Percentiles rank a stretch among this genome's conserved stretches.
These are phyloP conservation scores for Colletotrichum higginsianum DNA, from an alignment of 2,329 filamentous ascomycete genomes.

Conservation along the genomic window DNA sequence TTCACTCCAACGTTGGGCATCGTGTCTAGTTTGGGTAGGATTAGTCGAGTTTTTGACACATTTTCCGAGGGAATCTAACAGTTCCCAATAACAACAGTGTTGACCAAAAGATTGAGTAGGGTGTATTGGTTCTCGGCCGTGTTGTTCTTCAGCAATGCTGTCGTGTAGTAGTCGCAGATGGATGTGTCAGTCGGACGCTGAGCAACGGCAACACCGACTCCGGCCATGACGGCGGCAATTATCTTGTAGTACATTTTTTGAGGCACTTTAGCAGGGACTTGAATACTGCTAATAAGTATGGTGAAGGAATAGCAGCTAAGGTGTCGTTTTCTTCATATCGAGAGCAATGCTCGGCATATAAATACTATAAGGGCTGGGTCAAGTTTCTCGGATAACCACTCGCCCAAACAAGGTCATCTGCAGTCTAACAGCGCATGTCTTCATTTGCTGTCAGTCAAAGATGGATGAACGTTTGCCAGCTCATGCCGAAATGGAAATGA, in stretches of 20 bases:
- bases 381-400: no score
- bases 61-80: slow-evolving; percentile 53
- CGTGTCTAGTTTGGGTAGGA: slow-evolving; percentile 58
- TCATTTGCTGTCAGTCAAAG: background rate
- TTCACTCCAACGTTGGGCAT: slow-evolving; percentile 65
- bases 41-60: background rate
- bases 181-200: slow-evolving; percentile 65
- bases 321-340: accelerated
- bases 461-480: background rate
- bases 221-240: slow-evolving; percentile 46
- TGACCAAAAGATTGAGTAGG: slow-evolving; percentile 71
- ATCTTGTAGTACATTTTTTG: slow-evolving; percentile 49
- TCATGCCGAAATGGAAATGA: slow-evolving; percentile 11
- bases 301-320: background rate
- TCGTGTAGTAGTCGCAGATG: slow-evolving; percentile 77
- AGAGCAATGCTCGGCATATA: background rate
- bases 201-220: slow-evolving; percentile 50
- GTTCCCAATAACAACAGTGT: slow-evolving; percentile 76
- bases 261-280: background rate
- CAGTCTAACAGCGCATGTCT: background rate
- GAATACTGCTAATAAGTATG: background rate
- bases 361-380: background rate
- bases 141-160: slow-evolving; percentile 70
- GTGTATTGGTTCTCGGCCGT: slow-evolving; percentile 71
- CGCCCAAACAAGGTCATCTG: background rate